Evolutionary conservation across 2,329 filamentous ascomycete genomes (phyloP), one percentile per base, ranked within the genome.

Genomic region (Trichoderma brevicompactum): DNA sequence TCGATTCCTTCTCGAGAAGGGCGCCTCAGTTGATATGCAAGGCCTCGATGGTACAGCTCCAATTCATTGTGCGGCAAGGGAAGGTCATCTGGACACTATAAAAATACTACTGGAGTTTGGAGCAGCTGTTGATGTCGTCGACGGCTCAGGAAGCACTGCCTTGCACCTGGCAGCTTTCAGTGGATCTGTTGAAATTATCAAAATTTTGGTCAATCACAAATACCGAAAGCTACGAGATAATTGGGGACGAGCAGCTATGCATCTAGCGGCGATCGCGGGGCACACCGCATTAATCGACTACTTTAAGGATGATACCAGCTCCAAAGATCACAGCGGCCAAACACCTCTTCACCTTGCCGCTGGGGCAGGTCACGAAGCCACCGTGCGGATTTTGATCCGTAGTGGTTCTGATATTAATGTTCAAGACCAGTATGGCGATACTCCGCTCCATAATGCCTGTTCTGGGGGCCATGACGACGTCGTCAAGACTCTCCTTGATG

Each of bases 1-100:
- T 9, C 28, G n/a, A 46, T 7, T 40, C 7, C 61, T 64, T 38
- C 61, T 64, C 2, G 38, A 44, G 32, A 56, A 28, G 28, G 50
- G 32, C 10, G 23, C 61, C 1, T 23, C 17, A 15, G 23, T 46
- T 4, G 19, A 43, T 32, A 2, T 17, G 0, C 61, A 56, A 41
- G 52, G 52, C 1, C 40, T 32, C 23, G 61, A 64, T 10, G 61
- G 61, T 2, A 38, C 43, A 28, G 32, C 61, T 2, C 50, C 61
- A 9, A 28, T 64, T 15, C 61, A 64, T 6, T 64, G 61, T 41
- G 61, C 52, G 4, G 61, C 50, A 17, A 19, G 4, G 15, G 41
- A 7, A 12, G 52, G 52, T 2, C 23, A 44, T 5, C 15, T n/a
- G 5, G 7, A 38, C 3, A 48, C 17, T 7, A 36, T 36, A 43